These are phyloP conservation scores for Suillus lakei DNA, from an alignment of 768 basidiomycete genomes.

Conservation along the genomic window DNA sequence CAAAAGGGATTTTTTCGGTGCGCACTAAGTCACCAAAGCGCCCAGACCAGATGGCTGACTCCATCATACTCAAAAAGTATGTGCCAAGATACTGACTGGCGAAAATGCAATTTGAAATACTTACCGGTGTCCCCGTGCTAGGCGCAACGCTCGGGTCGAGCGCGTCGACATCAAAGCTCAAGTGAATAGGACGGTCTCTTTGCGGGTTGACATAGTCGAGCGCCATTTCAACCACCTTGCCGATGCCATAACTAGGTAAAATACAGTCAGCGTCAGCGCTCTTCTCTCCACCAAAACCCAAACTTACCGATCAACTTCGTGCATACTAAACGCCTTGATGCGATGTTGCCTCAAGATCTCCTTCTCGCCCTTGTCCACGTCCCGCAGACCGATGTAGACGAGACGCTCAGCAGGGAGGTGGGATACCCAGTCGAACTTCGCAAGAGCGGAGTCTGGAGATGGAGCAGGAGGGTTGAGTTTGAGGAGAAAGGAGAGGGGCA, in stretches of 20 bases:
- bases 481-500: conserved; percentile 94
- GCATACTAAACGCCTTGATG: conserved; percentile 92
- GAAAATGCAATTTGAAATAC: conserved; percentile 20
- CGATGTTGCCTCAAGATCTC: conserved; percentile 77
- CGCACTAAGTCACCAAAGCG: background rate
- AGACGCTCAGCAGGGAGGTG: conserved; percentile 72
- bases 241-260: conserved; percentile 75
- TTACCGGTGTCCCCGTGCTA: conserved; percentile 89
- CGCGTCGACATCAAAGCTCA: conserved; percentile 97
- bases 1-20: no score
- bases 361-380: conserved; percentile 90
- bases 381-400: conserved; percentile 97
- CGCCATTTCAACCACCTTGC: conserved; percentile 95
- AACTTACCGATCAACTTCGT: conserved; percentile 73
- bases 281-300: conserved; percentile 60
- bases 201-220: conserved; percentile 91
- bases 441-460: background rate
- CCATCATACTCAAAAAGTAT: background rate
- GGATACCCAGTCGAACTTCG: conserved; percentile 61
- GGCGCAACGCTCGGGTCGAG: conserved; percentile 69
- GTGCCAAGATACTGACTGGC: background rate
- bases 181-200: conserved; percentile 84
- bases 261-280: conserved; percentile 42
- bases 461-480: conserved; percentile 46
- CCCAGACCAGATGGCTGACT: background rate